phyloP scores from a whole-genome alignment of 2,329 filamentous ascomycete genomes.

The Bertia moriformis region DNA sequence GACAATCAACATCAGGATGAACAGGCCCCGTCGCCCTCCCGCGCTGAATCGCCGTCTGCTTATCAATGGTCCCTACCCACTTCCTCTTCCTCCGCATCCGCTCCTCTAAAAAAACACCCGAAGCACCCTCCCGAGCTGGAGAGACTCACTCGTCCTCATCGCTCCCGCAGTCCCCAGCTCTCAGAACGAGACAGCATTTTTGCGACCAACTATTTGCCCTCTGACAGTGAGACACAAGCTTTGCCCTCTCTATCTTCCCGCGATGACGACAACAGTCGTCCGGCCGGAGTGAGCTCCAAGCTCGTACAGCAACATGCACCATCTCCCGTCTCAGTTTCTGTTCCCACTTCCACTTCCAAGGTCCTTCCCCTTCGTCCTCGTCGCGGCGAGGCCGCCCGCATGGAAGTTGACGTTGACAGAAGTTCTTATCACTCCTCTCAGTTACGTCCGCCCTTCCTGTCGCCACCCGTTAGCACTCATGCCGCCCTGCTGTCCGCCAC shows the following conservation, averaged over 20 bases:
- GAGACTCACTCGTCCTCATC: conserved; percentile 10
- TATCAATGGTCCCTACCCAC: conserved; percentile 8
- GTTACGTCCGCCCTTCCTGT: too few species aligned
- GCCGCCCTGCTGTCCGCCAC: not conserved
- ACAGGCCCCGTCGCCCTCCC: conserved; percentile 2
- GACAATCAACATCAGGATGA: not conserved
- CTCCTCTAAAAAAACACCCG: conserved; percentile 12
- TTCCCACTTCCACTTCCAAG: conserved; percentile 1
- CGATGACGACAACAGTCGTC: not conserved
- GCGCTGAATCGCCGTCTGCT: conserved; percentile 1
- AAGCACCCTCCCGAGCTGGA: conserved; percentile 13
- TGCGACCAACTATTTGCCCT: conserved; percentile 41
- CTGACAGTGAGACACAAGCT: conserved; percentile 26
- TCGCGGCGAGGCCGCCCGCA: conserved; percentile 5
- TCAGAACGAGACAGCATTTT: conserved; percentile 51
- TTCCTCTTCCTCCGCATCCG: too few species aligned
- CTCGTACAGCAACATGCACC: too few species aligned
- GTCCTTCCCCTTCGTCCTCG: conserved; percentile 1
- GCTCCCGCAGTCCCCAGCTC: conserved; percentile 28
- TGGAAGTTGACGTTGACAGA: conserved; percentile 20
- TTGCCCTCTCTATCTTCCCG: conserved; percentile 17
- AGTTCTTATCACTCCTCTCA: conserved; percentile 11
- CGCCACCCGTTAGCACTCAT: conserved; percentile 5
- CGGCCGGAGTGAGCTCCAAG: not conserved
- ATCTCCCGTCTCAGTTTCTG: too few species aligned